Base-by-base conservation (phyloP, 164 flowering plant species). In the Vitis vinifera region DNA sequence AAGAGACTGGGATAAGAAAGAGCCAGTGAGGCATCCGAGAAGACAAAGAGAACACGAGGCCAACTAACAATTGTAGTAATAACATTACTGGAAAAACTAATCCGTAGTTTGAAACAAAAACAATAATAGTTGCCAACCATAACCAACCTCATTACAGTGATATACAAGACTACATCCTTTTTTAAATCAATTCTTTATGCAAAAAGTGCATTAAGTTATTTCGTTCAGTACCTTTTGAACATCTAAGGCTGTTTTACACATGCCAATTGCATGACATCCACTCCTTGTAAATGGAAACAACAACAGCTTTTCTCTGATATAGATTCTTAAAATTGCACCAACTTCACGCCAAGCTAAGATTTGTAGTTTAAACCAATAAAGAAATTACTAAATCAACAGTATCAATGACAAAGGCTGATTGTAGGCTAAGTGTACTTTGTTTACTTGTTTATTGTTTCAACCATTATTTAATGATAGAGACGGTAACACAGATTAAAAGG, bases 21-120 rank as follows among this genome's bases (percentile, higher is more conserved):
- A 64, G 27, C 59, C 64, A 31, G 56, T 47, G 11, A 57, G 19
- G 68, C 59, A 59, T 7, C 13, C n/a, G 11, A 50, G 65, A 16
- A 58, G 59, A 55, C 30, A 59, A 53, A 69, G 16, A 16, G 12
- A 31, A 44, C 51, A 51, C 23, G 27, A 56, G 51, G 67, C 44
- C 19, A 30, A 57, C 49, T 16, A 27, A 51, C 62, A 48, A 51
- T 27, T 37, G 44, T 37, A 62, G 9, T 19, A 10, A 57, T 2
- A 69, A 55, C 48, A 77, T 57, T 58, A 13, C 62, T 13, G 61
- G 44, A 75, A 82, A 77, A 76, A 81, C 65, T 68, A 71, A 67
- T 64, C 6, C 71, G 83, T 77, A 75, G 79, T 77, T 79, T 29
- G 29, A 67, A 70, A 27, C 5, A 67, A 63, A 59, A 71, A 69